A percentile compares a stretch with the other conserved stretches of the same genome.
Evolutionary conservation across 768 basidiomycete genomes (phyloP).

Genomic region (Rhizopogon vesiculosus): DNA sequence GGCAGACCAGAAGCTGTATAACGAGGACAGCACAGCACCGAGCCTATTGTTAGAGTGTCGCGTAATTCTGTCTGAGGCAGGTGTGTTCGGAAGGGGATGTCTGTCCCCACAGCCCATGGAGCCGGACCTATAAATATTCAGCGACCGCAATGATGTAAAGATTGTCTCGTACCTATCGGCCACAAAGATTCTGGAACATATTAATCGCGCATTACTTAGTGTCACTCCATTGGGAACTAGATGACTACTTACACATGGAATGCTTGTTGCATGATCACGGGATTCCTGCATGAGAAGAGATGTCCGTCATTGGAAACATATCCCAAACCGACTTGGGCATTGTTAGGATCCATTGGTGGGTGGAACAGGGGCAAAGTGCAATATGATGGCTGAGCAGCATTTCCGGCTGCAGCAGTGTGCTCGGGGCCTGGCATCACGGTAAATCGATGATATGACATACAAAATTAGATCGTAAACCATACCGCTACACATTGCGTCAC

Average conservation of each 20-base stretch:
- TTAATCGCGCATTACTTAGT: not conserved
- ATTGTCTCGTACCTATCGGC: slow-evolving; percentile 38
- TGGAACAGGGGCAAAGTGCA: slow-evolving; percentile 56
- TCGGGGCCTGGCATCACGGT: slow-evolving; percentile 37
- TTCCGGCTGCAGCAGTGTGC: slow-evolving; percentile 35
- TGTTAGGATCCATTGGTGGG: slow-evolving; percentile 24
- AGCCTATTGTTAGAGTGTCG: slow-evolving; percentile 41
- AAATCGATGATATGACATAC: not conserved
- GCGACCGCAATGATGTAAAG: not conserved
- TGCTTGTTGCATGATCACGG: slow-evolving; percentile 44
- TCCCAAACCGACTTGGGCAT: slow-evolving; percentile 28
- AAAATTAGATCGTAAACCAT: slow-evolving; percentile 7
- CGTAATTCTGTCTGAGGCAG: slow-evolving; percentile 33
- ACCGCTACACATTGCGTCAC: slow-evolving; percentile 52
- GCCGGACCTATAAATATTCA: slow-evolving; percentile 33
- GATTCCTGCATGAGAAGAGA: slow-evolving; percentile 49
- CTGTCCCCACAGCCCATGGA: slow-evolving; percentile 45
- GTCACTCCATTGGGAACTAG: not conserved
- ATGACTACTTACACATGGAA: slow-evolving; percentile 51
- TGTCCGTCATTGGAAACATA: slow-evolving; percentile 58
- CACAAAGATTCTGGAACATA: slow-evolving; percentile 42
- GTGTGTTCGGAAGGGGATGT: slow-evolving; percentile 40
- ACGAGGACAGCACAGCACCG: slow-evolving; percentile 54
- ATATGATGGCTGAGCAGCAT: slow-evolving; percentile 44
- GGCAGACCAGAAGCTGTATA: slow-evolving; percentile 53